A percentile compares a stretch with the other conserved stretches of the same genome.
Evolutionary conservation across 192 early-diverging fungal genomes (phyloP).

Genomic region (Chytriomyces confervae): DNA sequence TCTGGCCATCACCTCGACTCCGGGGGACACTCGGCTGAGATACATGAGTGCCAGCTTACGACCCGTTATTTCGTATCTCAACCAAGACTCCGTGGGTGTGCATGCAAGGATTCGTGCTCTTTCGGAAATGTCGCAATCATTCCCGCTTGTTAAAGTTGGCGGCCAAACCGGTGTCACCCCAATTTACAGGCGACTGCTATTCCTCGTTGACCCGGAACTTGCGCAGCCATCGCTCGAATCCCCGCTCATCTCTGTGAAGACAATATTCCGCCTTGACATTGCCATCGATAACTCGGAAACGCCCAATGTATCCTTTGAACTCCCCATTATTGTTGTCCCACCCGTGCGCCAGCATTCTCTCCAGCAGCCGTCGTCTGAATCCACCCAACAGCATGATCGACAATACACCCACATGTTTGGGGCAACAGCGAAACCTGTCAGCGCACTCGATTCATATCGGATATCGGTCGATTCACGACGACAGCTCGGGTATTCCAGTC

Average conservation of each 20-base stretch:
- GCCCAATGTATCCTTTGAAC: constrained; percentile 5
- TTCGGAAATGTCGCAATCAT: constrained; percentile 9
- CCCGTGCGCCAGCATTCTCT: neutral
- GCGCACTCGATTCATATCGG: neutral
- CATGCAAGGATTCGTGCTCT: neutral
- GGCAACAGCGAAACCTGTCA: neutral
- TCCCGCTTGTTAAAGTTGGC: constrained; percentile 17
- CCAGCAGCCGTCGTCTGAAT: neutral
- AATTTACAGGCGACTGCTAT: neutral
- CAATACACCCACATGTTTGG: neutral
- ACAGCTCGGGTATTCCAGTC: neutral
- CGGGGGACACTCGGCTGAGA: constrained; percentile 12
- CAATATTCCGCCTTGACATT: constrained; percentile 3
- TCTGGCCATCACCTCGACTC: constrained; percentile 15
- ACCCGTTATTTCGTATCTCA: constrained; percentile 10
- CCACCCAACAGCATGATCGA: neutral
- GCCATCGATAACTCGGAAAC: constrained; percentile 11
- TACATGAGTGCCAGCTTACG: constrained; percentile 8
- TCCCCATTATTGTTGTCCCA: constrained; percentile 18
- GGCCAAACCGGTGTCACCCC: neutral
- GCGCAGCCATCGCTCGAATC: constrained; percentile 17
- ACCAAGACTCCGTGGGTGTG: neutral
- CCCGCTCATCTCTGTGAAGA: constrained; percentile 14
- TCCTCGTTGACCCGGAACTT: constrained; percentile 20
- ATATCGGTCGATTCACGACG: neutral